Conservation (phyloP, 495 filamentous ascomycete genomes). For the Penicillium roqueforti region DNA sequence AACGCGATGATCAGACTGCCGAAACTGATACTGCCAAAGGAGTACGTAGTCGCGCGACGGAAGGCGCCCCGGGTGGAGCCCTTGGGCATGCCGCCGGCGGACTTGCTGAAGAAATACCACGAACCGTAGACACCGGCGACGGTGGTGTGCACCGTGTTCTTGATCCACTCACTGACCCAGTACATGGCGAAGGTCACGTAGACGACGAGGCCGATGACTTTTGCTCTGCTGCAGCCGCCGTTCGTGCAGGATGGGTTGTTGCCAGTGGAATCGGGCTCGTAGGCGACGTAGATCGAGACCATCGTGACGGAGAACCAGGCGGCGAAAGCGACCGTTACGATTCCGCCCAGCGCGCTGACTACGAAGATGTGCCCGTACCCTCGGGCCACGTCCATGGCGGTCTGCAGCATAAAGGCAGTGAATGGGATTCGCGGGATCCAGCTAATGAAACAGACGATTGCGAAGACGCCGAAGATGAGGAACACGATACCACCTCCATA, state of each 20-base stretch:
- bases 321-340: slow-evolving; percentile 67
- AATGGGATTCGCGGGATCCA: slow-evolving; percentile 90
- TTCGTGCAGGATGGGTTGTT: slow-evolving; percentile 63
- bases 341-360: slow-evolving; percentile 74
- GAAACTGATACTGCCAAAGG: slow-evolving; percentile 84
- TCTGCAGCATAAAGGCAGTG: slow-evolving; percentile 83
- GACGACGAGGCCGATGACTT: slow-evolving; percentile 77
- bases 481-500: slow-evolving; percentile 84
- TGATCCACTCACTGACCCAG: slow-evolving; percentile 89
- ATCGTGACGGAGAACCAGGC: slow-evolving; percentile 61
- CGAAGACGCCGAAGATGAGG: slow-evolving; percentile 74
- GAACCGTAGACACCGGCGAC: slow-evolving; percentile 86
- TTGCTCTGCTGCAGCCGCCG: slow-evolving; percentile 67
- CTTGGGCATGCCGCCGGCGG: slow-evolving; percentile 59
- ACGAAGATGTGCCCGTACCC: slow-evolving; percentile 80
- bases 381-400: slow-evolving; percentile 79
- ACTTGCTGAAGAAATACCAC: slow-evolving; percentile 80
- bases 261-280: slow-evolving; percentile 51
- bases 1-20: slow-evolving; percentile 84
- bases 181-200: slow-evolving; percentile 88
- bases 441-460: slow-evolving; percentile 71
- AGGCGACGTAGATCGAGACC: slow-evolving; percentile 73
- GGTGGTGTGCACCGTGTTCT: slow-evolving; percentile 86
- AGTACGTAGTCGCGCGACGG: slow-evolving; percentile 75
- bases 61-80: slow-evolving; percentile 71